phyloP scores from a whole-genome alignment of 352 stramenopile genomes.

The Saprolegnia diclina region DNA sequence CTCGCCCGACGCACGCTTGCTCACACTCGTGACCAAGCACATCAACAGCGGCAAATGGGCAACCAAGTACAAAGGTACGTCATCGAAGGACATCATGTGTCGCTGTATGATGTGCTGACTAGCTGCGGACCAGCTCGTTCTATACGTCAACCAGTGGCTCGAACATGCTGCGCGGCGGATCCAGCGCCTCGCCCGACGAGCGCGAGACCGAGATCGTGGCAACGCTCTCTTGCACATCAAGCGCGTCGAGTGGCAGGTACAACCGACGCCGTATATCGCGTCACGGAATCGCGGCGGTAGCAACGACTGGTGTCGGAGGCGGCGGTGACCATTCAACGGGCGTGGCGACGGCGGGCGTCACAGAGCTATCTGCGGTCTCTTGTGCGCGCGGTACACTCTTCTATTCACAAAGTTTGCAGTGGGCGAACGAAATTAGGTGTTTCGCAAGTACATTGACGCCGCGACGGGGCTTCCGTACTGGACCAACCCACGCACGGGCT shows the following conservation, averaged over 20 bases:
- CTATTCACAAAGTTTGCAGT: neutral
- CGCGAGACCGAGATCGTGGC: conserved; percentile 5
- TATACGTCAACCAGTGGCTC: conserved; percentile 12
- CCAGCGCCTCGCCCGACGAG: conserved; percentile 10
- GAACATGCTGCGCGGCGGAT: neutral
- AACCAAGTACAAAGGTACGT: conserved; percentile 22
- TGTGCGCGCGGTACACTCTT: conserved; percentile 2
- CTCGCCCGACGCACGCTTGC: neutral
- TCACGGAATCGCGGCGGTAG: neutral
- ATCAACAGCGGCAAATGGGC: conserved; percentile 15
- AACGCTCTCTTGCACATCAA: conserved; percentile 18
- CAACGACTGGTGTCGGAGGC: neutral
- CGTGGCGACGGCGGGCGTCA: neutral
- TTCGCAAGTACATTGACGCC: conserved; percentile 70
- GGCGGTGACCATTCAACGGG: conserved; percentile 9
- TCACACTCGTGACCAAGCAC: conserved; percentile 15
- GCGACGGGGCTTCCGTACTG: conserved; percentile 60
- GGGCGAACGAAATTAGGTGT: conserved; percentile 29
- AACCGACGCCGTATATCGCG: neutral
- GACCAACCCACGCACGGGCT: conserved; percentile 58
- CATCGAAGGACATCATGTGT: neutral
- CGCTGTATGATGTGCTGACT: too few species aligned
- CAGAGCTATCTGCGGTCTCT: conserved; percentile 10
- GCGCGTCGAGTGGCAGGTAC: conserved; percentile 19
- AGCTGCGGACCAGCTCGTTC: conserved; percentile 9